A percentile compares a stretch with the other conserved stretches of the same genome.
Conservation (phyloP, 768 basidiomycete species). For the Mycena pura region DNA sequence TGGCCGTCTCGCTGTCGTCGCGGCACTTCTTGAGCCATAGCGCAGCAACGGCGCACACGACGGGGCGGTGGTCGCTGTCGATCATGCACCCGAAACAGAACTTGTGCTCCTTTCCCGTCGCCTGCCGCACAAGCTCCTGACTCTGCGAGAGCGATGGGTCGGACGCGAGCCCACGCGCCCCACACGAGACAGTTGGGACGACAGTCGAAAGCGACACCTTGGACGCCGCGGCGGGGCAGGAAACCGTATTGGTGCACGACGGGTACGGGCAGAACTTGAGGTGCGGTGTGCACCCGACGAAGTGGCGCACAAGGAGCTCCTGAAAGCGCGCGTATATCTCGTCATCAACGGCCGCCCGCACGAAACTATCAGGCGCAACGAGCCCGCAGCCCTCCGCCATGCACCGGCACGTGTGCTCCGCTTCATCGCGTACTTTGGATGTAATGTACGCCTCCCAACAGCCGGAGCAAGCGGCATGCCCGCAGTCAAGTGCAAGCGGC, state of each 20-base stretch:
- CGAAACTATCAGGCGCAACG: slow-evolving; percentile 68
- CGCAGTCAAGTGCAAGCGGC: slow-evolving; percentile 78
- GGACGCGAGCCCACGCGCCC: slow-evolving; percentile 59
- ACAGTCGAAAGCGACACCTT: slow-evolving; percentile 75
- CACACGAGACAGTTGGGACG: slow-evolving; percentile 91
- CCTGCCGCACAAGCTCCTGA: slow-evolving; percentile 34
- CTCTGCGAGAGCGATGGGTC: slow-evolving; percentile 39
- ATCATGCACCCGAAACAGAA: slow-evolving; percentile 97
- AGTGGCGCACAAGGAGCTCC: slow-evolving; percentile 88
- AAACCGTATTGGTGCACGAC: slow-evolving; percentile 92
- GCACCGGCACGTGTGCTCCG: slow-evolving; percentile 74
- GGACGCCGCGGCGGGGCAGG: slow-evolving; percentile 81
- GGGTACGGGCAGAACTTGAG: slow-evolving; percentile 97
- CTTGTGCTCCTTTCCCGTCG: slow-evolving; percentile 61
- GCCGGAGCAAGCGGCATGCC: slow-evolving; percentile 80
- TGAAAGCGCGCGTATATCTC: slow-evolving; percentile 75
- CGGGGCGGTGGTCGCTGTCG: slow-evolving; percentile 89
- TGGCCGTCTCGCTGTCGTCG: slow-evolving; percentile 97
- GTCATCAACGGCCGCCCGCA: slow-evolving; percentile 60
- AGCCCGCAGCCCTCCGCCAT: slow-evolving; percentile 82
- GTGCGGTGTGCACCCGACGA: slow-evolving; percentile 81
- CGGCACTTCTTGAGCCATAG: slow-evolving; percentile 98
- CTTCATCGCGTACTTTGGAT: slow-evolving; percentile 85
- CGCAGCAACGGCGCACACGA: slow-evolving; percentile 86
- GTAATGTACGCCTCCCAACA: slow-evolving; percentile 86